phyloP scores from a whole-genome alignment of 208 protist species.

The Vickermania spadyakhi region DNA sequence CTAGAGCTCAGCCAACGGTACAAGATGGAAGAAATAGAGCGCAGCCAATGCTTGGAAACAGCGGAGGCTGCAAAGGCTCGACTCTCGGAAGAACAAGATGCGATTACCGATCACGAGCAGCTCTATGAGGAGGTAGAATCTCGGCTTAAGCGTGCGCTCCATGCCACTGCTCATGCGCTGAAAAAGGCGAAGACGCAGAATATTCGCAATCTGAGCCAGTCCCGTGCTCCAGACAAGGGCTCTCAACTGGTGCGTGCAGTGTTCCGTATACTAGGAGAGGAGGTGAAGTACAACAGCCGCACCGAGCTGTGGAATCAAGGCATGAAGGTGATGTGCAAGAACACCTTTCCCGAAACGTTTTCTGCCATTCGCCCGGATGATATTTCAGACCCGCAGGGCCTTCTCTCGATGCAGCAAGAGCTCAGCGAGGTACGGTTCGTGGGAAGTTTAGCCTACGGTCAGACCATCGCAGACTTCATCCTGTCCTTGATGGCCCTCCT shows the following conservation, averaged over 20 bases:
- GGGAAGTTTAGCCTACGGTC: constrained; percentile 29
- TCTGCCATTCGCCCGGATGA: constrained; percentile 22
- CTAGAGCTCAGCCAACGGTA: constrained; percentile 9
- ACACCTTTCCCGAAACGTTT: constrained; percentile 33
- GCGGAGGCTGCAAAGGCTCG: not conserved
- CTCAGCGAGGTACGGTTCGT: constrained; percentile 40
- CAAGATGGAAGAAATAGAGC: not conserved
- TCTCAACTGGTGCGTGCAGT: constrained; percentile 32
- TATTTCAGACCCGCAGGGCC: constrained; percentile 24
- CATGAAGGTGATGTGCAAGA: constrained; percentile 24
- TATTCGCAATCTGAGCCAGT: constrained; percentile 24
- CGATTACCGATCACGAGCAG: constrained; percentile 8
- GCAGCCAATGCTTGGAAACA: not conserved
- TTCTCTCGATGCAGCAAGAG: constrained; percentile 17
- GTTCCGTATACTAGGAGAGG: constrained; percentile 51
- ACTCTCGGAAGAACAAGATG: not conserved
- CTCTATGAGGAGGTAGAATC: constrained; percentile 13
- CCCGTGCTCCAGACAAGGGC: constrained; percentile 30
- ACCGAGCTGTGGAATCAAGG: constrained; percentile 42
- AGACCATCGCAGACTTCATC: constrained; percentile 40
- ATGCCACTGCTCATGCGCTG: constrained; percentile 18
- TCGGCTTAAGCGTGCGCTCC: constrained; percentile 17
- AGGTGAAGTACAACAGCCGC: constrained; percentile 20
- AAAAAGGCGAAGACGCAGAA: constrained; percentile 21
- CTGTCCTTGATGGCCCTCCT: constrained; percentile 31